These are phyloP conservation scores for Penicillium digitatum DNA, from an alignment of 2,329 filamentous ascomycete species.

Conservation along the genomic window DNA sequence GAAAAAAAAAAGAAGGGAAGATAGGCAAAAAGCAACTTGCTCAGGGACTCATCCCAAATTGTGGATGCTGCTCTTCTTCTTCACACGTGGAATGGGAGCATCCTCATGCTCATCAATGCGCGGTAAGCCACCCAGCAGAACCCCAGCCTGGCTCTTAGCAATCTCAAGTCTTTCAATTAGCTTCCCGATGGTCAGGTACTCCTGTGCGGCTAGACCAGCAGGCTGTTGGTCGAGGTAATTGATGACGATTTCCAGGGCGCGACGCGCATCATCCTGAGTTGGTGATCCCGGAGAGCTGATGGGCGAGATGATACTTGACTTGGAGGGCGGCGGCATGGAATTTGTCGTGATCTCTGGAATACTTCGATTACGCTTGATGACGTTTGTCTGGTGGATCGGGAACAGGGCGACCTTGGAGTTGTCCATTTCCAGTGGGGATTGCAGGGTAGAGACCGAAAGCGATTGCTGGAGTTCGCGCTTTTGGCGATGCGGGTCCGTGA, in stretches of 20 bases:
- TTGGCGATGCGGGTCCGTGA: constrained; percentile 53
- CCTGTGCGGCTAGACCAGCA: constrained; percentile 67
- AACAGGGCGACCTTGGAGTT: constrained; percentile 31
- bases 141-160: constrained; percentile 48
- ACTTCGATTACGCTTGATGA: constrained; percentile 45
- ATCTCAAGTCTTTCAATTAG: constrained; percentile 82
- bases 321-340: constrained; percentile 41
- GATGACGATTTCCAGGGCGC: constrained; percentile 76
- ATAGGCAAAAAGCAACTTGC: neutral
- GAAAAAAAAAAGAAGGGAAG: neutral
- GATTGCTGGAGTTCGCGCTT: constrained; percentile 47
- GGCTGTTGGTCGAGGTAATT: constrained; percentile 73
- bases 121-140: constrained; percentile 44
- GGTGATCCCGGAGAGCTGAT: constrained; percentile 62
- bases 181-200: constrained; percentile 73
- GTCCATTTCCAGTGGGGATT: constrained; percentile 50
- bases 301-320: constrained; percentile 44
- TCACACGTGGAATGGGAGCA: constrained; percentile 33
- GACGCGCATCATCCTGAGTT: constrained; percentile 79
- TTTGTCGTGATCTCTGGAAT: constrained; percentile 44
- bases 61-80: constrained; percentile 48
- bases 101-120: constrained; percentile 44
- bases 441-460: constrained; percentile 44
- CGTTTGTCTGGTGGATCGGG: constrained; percentile 27
- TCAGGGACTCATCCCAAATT: constrained; percentile 31